Evolutionary conservation across 2,329 filamentous ascomycete species (phyloP), one percentile per base, ranked within the genome.

Genomic region (Dactylella cylindrospora): DNA sequence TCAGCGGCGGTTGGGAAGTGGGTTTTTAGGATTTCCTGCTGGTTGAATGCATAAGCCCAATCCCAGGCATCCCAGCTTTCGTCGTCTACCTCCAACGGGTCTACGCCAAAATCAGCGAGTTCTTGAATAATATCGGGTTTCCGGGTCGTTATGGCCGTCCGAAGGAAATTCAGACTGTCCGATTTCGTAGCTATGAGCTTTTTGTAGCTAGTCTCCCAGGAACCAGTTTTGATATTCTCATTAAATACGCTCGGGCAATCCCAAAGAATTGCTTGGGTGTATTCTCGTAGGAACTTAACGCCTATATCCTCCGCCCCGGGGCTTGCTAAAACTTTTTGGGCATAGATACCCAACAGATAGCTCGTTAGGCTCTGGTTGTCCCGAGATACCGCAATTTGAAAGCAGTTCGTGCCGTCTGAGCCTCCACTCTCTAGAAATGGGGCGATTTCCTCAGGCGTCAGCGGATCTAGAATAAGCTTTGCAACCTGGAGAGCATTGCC

Each of bases 1-100:
- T 31, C 19, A 12, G 8, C 5, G 13, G 8, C 26, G 12, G 51
- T 19, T 29, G 54, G 40, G n/a, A 51, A 52, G 10, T 19, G 36
- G 5, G 41, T 35, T 25, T 22, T 15, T 5, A 60, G 3, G 6
- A 20, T 1, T n/a, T 28, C 39, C 10, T 22, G 23, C 3, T 29
- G 12, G 12, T 46, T 46, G 22, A 32, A 46, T 10, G 54, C 45
- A 28, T 45, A 51, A 1, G 39, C 46, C 45, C 54, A 60, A 20
- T 60, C 54, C n/a, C 51, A 60, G 7, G 25, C 35, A 51, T 60
- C 45, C 54, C 54, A 60, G 3, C 45, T 40, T 35, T 40, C 17
- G 6, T 33, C 8, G 12, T 60, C 46, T 13, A 35, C 0, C 7
- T 32, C 17, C 2, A 51, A 22, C 15, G 25, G 23, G 29, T 51